Conservation (phyloP, 805 yeast species). For the Wickerhamiella domercqiae region DNA sequence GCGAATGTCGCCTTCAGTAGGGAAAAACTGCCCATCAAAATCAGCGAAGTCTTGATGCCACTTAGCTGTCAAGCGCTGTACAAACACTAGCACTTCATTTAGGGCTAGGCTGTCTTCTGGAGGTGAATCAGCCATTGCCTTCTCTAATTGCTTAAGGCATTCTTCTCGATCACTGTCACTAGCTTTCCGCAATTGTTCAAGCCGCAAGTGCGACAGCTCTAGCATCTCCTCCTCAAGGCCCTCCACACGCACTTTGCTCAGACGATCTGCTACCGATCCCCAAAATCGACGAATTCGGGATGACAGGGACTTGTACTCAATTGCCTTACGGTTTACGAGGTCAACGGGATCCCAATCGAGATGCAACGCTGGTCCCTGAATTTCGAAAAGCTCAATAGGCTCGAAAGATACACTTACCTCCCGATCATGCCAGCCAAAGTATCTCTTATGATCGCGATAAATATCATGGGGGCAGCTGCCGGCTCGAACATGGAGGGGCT, state of each 20-base stretch:
- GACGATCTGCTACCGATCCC: slow-evolving; percentile 51
- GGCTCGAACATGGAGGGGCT: slow-evolving; percentile 37
- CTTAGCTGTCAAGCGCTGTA: slow-evolving; percentile 67
- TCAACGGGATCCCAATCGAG: slow-evolving; percentile 57
- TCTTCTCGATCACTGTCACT: slow-evolving; percentile 36
- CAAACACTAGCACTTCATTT: slow-evolving; percentile 49
- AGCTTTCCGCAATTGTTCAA: slow-evolving; percentile 41
- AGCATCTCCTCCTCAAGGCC: slow-evolving; percentile 55
- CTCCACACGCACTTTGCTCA: slow-evolving; percentile 66
- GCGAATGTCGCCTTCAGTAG: slow-evolving; percentile 85
- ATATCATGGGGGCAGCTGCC: slow-evolving; percentile 69
- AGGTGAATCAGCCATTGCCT: slow-evolving; percentile 37
- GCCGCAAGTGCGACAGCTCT: slow-evolving; percentile 47
- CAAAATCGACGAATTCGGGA: slow-evolving; percentile 47
- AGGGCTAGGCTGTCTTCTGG: slow-evolving; percentile 56
- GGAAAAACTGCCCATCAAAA: slow-evolving; percentile 65
- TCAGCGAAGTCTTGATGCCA: slow-evolving; percentile 79
- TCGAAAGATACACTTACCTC: slow-evolving; percentile 70
- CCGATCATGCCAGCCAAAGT: slow-evolving; percentile 65
- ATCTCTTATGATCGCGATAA: slow-evolving; percentile 65
- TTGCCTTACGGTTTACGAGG: slow-evolving; percentile 53
- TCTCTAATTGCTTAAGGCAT: slow-evolving; percentile 33
- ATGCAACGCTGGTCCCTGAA: slow-evolving; percentile 60
- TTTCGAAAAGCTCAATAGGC: slow-evolving; percentile 58
- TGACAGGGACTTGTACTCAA: slow-evolving; percentile 38